Conservation (phyloP, 257 asterid genomes). For the Eucommia ulmoides region DNA sequence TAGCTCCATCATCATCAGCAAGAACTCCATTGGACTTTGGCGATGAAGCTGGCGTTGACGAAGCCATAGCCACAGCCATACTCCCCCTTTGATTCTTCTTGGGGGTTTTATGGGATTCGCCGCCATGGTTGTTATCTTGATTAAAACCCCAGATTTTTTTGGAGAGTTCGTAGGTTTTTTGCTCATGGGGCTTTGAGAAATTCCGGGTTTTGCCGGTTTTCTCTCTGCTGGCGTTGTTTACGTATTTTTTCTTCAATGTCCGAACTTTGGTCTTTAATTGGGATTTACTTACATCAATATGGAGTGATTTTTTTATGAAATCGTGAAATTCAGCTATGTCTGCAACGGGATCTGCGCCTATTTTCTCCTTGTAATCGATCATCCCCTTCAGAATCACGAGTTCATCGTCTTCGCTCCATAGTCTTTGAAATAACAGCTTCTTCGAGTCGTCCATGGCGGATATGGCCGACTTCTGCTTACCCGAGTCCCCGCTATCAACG, state of each 20-base stretch:
- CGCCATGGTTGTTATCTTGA: no score
- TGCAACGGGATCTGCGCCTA: slow-evolving; percentile 26
- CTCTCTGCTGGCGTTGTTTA: slow-evolving; percentile 26
- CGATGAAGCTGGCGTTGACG: no score
- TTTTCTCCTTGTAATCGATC: slow-evolving; percentile 25
- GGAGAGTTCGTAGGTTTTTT: slow-evolving; percentile 30
- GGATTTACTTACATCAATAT: slow-evolving; percentile 19
- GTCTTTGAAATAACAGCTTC: slow-evolving; percentile 34
- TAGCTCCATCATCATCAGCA: no score
- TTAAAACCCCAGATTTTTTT: slow-evolving; percentile 50
- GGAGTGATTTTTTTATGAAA: slow-evolving; percentile 36
- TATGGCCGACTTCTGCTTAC: slow-evolving; percentile 1
- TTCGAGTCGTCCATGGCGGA: slow-evolving; percentile 15
- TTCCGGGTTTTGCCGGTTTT: slow-evolving; percentile 26
- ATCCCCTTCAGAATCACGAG: slow-evolving; percentile 40
- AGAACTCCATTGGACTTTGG: no score
- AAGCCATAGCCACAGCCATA: no score
- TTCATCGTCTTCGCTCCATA: slow-evolving; percentile 64
- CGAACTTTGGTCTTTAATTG: slow-evolving; percentile 52
- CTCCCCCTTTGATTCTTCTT: no score
- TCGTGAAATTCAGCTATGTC: slow-evolving; percentile 36
- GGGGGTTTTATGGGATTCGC: no score
- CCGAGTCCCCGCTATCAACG: slow-evolving; percentile 12
- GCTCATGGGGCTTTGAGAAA: slow-evolving; percentile 38
- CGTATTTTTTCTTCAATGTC: slow-evolving; percentile 39